Percentiles rank a stretch among this genome's conserved stretches.
These are phyloP conservation scores for Sporothrix brasiliensis DNA, from an alignment of 2,329 filamentous ascomycete species.

Conservation along the genomic window DNA sequence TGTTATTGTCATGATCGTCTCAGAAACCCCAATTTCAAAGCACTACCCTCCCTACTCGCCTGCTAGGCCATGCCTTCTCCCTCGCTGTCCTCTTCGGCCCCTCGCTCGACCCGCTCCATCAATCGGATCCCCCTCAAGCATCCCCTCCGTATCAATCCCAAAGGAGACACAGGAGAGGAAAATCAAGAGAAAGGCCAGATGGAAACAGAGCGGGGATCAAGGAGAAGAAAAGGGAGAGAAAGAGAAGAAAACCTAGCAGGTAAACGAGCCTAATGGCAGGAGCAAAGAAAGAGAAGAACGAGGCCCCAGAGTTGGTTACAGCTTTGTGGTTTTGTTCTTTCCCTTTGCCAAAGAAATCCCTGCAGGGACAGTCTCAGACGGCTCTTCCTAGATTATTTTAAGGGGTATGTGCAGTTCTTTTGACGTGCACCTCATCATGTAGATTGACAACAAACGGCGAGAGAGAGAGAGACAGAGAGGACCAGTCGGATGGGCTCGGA, in stretches of 20 bases:
- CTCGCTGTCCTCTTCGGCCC: constrained; percentile 32
- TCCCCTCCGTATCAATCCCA: constrained; percentile 27
- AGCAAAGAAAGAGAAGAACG: constrained; percentile 16
- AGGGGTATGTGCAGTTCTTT: constrained; percentile 40
- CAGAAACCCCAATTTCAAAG: constrained; percentile 46
- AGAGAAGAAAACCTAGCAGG: not conserved
- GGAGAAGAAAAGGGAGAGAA: not conserved
- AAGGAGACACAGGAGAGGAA: constrained; percentile 27
- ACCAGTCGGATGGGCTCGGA: not conserved
- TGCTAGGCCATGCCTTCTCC: constrained; percentile 32
- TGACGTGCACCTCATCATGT: constrained; percentile 46
- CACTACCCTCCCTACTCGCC: constrained; percentile 45
- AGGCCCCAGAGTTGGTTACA: not conserved
- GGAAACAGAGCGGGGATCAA: constrained; percentile 12
- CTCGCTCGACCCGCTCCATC: constrained; percentile 27
- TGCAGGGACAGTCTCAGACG: constrained; percentile 46
- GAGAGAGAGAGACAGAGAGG: not conserved
- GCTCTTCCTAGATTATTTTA: constrained; percentile 47
- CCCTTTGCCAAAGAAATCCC: constrained; percentile 10
- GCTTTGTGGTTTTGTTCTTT: not conserved
- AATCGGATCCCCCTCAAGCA: not conserved
- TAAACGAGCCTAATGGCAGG: not conserved
- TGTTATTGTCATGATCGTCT: not conserved
- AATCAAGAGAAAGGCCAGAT: not conserved
- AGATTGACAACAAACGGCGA: constrained; percentile 8